Evolutionary conservation across 1,284 basidiomycete species (phyloP).

Genomic region (Trichosporon asahii): DNA sequence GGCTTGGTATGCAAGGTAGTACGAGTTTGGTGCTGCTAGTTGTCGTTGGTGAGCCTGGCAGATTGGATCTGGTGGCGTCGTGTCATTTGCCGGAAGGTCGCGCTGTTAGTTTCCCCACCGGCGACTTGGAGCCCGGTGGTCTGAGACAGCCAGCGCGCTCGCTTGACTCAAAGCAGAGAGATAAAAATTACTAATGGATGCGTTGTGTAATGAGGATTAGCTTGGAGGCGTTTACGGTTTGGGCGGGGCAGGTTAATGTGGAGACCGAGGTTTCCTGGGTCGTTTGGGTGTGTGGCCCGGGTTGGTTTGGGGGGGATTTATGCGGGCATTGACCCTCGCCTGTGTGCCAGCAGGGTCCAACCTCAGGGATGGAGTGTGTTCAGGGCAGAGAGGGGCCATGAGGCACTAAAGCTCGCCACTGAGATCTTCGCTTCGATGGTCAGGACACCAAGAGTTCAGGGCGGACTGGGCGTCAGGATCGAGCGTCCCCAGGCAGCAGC

Average conservation of each 20-base stretch:
- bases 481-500: neutral
- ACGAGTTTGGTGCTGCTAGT: neutral
- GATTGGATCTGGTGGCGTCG: neutral
- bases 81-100: neutral
- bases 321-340: constrained; percentile 3
- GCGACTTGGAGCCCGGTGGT: neutral
- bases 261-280: neutral
- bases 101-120: neutral
- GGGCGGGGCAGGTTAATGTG: neutral
- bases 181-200: neutral
- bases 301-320: neutral
- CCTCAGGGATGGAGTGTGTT: neutral
- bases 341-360: neutral
- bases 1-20: neutral
- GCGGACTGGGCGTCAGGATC: neutral
- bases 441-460: neutral
- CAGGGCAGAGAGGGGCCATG: neutral
- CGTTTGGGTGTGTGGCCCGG: neutral
- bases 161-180: neutral
- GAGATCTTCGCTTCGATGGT: constrained; percentile 9
- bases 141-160: neutral
- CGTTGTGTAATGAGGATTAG: neutral
- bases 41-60: neutral
- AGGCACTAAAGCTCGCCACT: constrained; percentile 10
- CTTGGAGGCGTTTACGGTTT: neutral